A percentile compares a stretch with the other conserved stretches of the same genome.
These are phyloP conservation scores for Vitis amurensis DNA, from an alignment of 164 flowering plant species.

Conservation along the genomic window DNA sequence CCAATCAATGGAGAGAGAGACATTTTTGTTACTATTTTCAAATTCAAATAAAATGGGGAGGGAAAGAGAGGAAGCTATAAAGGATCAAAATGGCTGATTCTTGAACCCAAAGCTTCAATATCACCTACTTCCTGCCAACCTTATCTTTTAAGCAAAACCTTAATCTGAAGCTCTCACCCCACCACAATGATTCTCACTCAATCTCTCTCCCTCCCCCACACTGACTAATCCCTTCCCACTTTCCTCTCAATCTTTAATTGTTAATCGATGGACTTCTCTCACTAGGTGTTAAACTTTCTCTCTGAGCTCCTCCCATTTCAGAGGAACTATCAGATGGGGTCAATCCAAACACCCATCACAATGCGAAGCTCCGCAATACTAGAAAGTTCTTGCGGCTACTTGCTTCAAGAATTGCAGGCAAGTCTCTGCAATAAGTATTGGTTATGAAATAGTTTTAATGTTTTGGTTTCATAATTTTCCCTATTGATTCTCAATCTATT, in stretches of 20 bases:
- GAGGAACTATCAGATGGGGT: conserved; percentile 18
- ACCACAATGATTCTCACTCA: conserved; percentile 7
- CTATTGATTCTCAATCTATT: neutral
- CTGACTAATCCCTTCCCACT: neutral
- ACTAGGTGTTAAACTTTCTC: neutral
- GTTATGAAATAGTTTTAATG: neutral
- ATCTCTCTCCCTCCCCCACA: neutral
- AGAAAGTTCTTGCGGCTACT: conserved; percentile 84
- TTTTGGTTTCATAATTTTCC: neutral
- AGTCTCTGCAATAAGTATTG: conserved; percentile 2
- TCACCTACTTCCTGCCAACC: conserved; percentile 45
- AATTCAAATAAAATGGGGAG: conserved; percentile 8
- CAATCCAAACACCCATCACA: conserved; percentile 42
- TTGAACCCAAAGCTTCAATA: conserved; percentile 57
- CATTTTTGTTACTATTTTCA: neutral
- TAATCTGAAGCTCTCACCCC: conserved; percentile 24
- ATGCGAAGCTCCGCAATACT: conserved; percentile 47
- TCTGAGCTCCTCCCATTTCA: neutral
- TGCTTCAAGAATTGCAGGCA: conserved; percentile 88
- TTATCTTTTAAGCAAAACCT: conserved; percentile 63
- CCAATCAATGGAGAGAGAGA: neutral
- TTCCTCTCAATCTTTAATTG: conserved; percentile 13
- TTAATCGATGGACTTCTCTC: conserved; percentile 15
- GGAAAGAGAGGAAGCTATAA: conserved; percentile 5
- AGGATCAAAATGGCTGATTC: conserved; percentile 26